Base-by-base conservation (phyloP, 2,329 filamentous ascomycete genomes). In the Aspergillus ustus region DNA sequence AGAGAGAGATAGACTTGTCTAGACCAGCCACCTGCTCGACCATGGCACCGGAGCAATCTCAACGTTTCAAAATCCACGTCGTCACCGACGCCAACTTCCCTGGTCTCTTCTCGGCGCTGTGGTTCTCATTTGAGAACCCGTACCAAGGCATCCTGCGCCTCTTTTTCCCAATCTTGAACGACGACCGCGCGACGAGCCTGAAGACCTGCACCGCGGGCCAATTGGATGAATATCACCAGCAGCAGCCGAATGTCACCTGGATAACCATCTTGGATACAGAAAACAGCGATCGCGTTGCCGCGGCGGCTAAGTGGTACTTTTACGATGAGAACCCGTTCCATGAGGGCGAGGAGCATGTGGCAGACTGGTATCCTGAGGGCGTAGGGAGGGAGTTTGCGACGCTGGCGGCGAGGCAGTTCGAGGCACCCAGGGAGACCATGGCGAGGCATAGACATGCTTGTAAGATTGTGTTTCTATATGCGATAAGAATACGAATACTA, bases 231-330 rank as follows among this genome's bases (percentile, higher is more conserved):
- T 53, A 29, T 22, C 34, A 28, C 19, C 51, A 40, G 8, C 31
- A 43, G 17, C 51, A 53, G 34, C 34, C 37, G 13, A 19, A 19
- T 8, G 17, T 37, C 2, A 53, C 34, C 7, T 53, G 51, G 51
- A 28, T 53, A 2, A 53, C 37, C 4, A 43, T 53, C 19, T 34
- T 53, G 20, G 51, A 53, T n/a, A 44, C 51, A 0, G 19, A 28
- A 3, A 9, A 19, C 0, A 22, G 11, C 3, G 19, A 44, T 22
- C 20, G 20, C 4, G 17, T 53, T 4, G 51, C 51, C 5, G 51
- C 51, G 17, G 51, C 51, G 3, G 51, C 51, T 11, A 53, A 53
- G 34, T 53, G 51, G 51, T 44, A 53, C 7, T 53, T 53, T 13
- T 53, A 43, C 2, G 34, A 53, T 8, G 20, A 28, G 34, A 28